Base-by-base conservation (phyloP, 179 eudicot species). In the Nepenthes alata region DNA sequence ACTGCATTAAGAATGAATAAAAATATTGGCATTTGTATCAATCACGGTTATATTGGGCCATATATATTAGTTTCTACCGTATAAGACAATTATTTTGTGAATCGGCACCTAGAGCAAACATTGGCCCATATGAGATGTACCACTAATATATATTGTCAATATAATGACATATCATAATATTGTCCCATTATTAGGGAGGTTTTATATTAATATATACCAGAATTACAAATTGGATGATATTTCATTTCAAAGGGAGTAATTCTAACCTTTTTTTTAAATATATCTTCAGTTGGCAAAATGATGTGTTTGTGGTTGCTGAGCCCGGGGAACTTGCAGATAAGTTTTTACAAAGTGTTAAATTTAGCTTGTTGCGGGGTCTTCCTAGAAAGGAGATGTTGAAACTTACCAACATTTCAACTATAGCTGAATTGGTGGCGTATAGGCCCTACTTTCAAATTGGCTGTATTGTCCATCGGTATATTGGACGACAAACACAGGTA, bases 241-340 rank as follows among this genome's bases (percentile, higher is more conserved):
- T 2, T 3, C 9, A 49, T 9, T 49, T 49, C 52, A 2, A 2
- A 49, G n/a, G 11, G 14, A 5, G 13, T 12, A 6, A 51, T 39
- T 59, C 62, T 59, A 35, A 44, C 34, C 52, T 59, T 34, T 25
- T 12, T 37, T 57, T 37, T 53, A 54, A 4, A 38, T 56, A 52
- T 65, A 53, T 13, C 50, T 45, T 44, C 78, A 93, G 98, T 63
- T 93, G 98, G 98, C 97, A 93, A 78, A 87, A 93, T 79, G 98
- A 93, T 68, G 95, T 93, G 48, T 93, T 93, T 78, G 98, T 93
- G 81, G 98, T 93, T 69, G 98, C 98, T 67, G 98, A 93, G 78
- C 98, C 98, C 61, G 96, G 98, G 45, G 95, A 89, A 70, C 89
- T 84, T 67, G 98, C 98, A 12, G 97, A 93, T 44, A 89, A 89